Evolutionary conservation across 257 asterid species (phyloP), one percentile per base, ranked within the genome.

Genomic region (Penstemon eatonii): DNA sequence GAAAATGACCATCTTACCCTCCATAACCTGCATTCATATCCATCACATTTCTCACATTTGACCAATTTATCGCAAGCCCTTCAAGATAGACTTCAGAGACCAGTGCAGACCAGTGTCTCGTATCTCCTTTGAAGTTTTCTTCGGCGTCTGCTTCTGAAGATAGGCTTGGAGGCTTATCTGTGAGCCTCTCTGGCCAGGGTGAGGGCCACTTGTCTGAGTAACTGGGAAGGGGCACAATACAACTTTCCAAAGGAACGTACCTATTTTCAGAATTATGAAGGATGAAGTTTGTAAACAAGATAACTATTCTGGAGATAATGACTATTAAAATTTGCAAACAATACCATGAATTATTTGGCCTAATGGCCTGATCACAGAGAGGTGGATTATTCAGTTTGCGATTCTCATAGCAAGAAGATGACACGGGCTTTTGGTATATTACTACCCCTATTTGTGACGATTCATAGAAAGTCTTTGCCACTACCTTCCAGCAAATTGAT

Each of bases 21-120:
- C 98, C 99, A 76, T 81, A 85, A 60, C 88, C 88, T 36, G 98
- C 98, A 71, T 87, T 89, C 99, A 94, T 91, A 65, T 94, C 99
- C 93, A 94, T 87, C 60, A 89, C 86, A 56, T 94, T 94, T 75
- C 98, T 81, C 60, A 87, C 82, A 43, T 67, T 79, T 3, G 95
- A 76, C 98, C 96, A 91, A 54, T 83, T 89, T 63, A 94, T 72
- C 38, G 71, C 71, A 57, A 91, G 92, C 55, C 82, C 85, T 50
- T 85, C 91, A 42, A 84, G 80, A 80, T 94, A 94, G 60, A 94
- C 90, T 65, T 87, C 93, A 13, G 95, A 82, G 52, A 91, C 85
- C 57, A 94, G 88, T 15, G 89, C 85, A 70, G 93, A 83, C 99
- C 96, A 94, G 82, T 91, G 96, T 71, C 77, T 82, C 56, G 89